Conservation (phyloP, 352 stramenopile species). For the Blastocystis sp. region DNA sequence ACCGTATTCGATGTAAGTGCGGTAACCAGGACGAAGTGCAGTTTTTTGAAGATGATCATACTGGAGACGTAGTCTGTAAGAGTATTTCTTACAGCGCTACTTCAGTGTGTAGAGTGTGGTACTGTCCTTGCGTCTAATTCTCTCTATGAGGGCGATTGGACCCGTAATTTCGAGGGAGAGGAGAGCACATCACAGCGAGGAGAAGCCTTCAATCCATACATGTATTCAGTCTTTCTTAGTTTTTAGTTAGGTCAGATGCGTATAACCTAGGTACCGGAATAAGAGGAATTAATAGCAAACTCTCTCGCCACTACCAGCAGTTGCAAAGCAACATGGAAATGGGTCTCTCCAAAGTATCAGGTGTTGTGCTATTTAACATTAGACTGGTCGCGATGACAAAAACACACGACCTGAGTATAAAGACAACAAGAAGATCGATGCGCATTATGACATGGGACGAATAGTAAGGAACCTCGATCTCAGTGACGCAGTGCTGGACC, state of each 20-base stretch:
- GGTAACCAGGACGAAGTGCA: slow-evolving; percentile 1
- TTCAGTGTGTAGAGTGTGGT: not conserved
- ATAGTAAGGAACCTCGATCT: not conserved
- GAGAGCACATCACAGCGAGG: slow-evolving; percentile 28
- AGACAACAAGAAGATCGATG: slow-evolving; percentile 35
- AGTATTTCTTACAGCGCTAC: not conserved
- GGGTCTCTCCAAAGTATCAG: slow-evolving; percentile 11
- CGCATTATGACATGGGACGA: slow-evolving; percentile 14
- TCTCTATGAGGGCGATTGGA: slow-evolving; percentile 49
- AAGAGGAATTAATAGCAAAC: not conserved
- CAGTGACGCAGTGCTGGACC: slow-evolving; percentile 14
- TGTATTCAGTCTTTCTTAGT: not conserved
- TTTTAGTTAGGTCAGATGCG: not conserved
- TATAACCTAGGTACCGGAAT: slow-evolving; percentile 17
- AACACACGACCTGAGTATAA: slow-evolving; percentile 51
- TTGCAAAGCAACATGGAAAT: slow-evolving; percentile 33
- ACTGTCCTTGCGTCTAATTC: not conserved
- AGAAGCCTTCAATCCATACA: not conserved
- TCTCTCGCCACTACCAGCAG: not conserved
- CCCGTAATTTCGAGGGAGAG: slow-evolving; percentile 37
- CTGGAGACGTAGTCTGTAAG: slow-evolving; percentile 43
- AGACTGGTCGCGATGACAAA: slow-evolving; percentile 43
- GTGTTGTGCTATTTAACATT: not conserved
- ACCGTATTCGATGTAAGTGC: slow-evolving; percentile 8
- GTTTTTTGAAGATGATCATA: slow-evolving; percentile 16